Base-by-base conservation (phyloP, 345 rosid species). In the Trapa incisa region DNA sequence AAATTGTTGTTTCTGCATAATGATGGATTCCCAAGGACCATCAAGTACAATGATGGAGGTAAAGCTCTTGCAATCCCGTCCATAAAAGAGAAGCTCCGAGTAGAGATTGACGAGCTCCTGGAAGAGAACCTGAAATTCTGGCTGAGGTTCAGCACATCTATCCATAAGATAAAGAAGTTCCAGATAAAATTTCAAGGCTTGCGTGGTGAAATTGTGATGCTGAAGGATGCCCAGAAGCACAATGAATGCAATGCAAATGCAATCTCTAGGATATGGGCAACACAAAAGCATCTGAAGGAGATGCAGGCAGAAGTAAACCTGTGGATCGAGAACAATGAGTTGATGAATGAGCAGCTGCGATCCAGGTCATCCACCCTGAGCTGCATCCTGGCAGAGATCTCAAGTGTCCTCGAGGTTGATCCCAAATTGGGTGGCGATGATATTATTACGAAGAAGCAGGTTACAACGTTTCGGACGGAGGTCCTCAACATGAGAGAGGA, bases 81-180 rank as follows among this genome's bases (percentile, higher is more conserved):
- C 14, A 76, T 82, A 5, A 89, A 87, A 76, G 89, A 87, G 65
- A 85, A 81, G 74, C 72, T 93, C 50, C 81, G 96, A 4, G 68
- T 74, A 5, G 85, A 81, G 33, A 93, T 93, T 17, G 91, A 93
- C 64, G 78, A 75, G 16, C 75, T 90, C 33, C 80, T 93, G 70
- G 98, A 93, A 75, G 96, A 91, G 72, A 93, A 90, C 74, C 81
- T 93, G 2, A 96, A 90, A 76, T 90, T 93, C 81, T 93, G 97
- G 98, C 73, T 93, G 76, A 87, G 96, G 70, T 93, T 93, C 74
- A 90, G 95, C 80, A 78, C 88, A 37, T 75, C 89, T 0, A 79
- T 87, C 53, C 96, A 93, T 75, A 96, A 87, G 75, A 83, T 87
- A 73, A 81, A 74, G 50, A 93, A 86, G 73, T 90, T 78, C 71